Conservation (phyloP, 352 stramenopile species). For the Globisporangium emineosum region DNA sequence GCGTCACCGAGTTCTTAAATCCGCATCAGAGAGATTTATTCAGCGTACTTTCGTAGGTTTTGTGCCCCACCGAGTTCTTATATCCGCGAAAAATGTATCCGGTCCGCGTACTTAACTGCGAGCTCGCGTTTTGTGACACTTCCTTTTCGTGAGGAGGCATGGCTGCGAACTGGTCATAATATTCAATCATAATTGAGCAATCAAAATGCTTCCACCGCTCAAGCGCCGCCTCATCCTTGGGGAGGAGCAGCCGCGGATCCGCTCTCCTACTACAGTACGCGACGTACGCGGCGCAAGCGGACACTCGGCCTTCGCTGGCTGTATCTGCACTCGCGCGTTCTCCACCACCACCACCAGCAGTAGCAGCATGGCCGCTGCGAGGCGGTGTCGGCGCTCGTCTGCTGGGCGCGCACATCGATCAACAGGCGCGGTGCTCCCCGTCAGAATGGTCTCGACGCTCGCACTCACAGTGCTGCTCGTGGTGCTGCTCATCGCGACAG, state of each 20-base stretch:
- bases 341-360: neutral
- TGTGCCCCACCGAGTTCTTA: no score
- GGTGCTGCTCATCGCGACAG: constrained; percentile 1
- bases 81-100: no score
- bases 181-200: neutral
- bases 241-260: neutral
- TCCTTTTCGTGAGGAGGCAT: no score
- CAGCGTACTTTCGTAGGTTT: no score
- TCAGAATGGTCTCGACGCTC: neutral
- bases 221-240: neutral
- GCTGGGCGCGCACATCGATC: neutral
- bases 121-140: no score
- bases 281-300: neutral
- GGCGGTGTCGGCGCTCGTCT: neutral
- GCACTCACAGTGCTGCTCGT: neutral
- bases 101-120: no score
- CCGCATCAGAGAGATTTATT: no score
- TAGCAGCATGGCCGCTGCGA: neutral
- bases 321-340: constrained; percentile 2
- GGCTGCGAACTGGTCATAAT: constrained; percentile 6
- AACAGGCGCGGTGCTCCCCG: neutral
- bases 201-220: neutral
- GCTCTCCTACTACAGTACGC: constrained; percentile 4
- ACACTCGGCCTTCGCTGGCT: neutral
- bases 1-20: no score